Evolutionary conservation across 495 filamentous ascomycete species (phyloP), one percentile per base, ranked within the genome.

Genomic region (Aspergillus sclerotiicarbonarius): DNA sequence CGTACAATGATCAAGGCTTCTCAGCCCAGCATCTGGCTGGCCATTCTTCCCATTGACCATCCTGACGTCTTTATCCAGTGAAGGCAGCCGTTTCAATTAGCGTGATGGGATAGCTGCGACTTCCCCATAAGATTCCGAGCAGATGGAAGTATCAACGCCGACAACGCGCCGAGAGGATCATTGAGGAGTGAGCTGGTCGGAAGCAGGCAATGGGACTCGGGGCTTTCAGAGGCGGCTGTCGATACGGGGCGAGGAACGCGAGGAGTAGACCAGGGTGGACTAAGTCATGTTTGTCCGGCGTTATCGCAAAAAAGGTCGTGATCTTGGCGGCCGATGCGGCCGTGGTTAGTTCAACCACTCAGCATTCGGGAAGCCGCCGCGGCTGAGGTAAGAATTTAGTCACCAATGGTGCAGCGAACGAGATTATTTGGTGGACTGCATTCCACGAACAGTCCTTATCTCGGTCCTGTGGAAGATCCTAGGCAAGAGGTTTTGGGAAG

Each of bases 1-100:
- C 86, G 62, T 83, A 92, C 90, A 93, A 67, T 93, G 90, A 74
- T 91, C 77, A 25, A 89, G 65, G 65, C 84, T 89, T 61, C 80
- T 82, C 62, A 92, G 64, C 32, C 90, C 90, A 53, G 90, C 90
- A 68, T 93, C 88, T 30, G 85, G 84, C 58, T 66, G 70, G 55
- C 68, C 71, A 35, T 71, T 70, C 37, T 50, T 52, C 62, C 51
- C 65, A 37, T 73, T 69, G 47, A 55, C 71, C 73, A 76, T 78
- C 51, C 44, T 74, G 71, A 18, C 25, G 25, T 29, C 16, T 32
- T 32, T 32, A 6, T 7, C 25, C 47, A 3, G 19, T 29, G 47
- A 21, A 50, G 21, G 66, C 61, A 62, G 67, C 63, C 54, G 60
- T 63, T 67, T 39, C 47, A 52, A 52, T 57, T 54, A 54, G 48